Evolutionary conservation across 768 basidiomycete genomes (phyloP).

Genomic region (Boletus bicolor): DNA sequence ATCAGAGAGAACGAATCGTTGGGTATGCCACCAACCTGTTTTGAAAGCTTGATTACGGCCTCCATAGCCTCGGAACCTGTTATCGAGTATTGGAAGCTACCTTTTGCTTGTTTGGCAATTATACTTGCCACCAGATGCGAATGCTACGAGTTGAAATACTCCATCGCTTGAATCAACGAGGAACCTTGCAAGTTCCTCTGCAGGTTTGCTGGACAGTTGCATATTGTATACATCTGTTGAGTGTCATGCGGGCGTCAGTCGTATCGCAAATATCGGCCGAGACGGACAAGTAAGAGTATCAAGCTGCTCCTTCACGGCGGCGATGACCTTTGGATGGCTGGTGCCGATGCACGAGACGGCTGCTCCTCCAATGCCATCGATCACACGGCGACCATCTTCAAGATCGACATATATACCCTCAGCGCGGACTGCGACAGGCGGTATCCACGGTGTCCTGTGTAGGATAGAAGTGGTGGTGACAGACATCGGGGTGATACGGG

Average conservation of each 20-base stretch:
- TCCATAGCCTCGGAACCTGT: conserved; percentile 90
- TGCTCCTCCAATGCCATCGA: conserved; percentile 85
- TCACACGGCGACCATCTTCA: conserved; percentile 61
- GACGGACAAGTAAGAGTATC: conserved; percentile 73
- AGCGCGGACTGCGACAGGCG: conserved; percentile 62
- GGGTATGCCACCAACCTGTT: conserved; percentile 50
- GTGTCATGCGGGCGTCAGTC: not conserved
- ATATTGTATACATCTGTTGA: conserved; percentile 78
- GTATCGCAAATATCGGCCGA: not conserved
- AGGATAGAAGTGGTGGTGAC: conserved; percentile 40
- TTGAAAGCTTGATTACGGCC: conserved; percentile 74
- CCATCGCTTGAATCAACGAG: conserved; percentile 67
- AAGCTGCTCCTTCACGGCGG: conserved; percentile 76
- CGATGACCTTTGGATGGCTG: conserved; percentile 64
- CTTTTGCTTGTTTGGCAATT: not conserved
- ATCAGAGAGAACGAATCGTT: conserved; percentile 4
- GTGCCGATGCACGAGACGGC: conserved; percentile 80
- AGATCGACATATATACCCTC: conserved; percentile 72
- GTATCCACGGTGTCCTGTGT: conserved; percentile 71
- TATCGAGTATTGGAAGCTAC: not conserved
- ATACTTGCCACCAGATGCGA: conserved; percentile 68
- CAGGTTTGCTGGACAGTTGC: conserved; percentile 78
- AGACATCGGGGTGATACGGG: conserved; percentile 14
- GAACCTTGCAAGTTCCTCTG: conserved; percentile 71
- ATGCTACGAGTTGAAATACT: conserved; percentile 68